Evolutionary conservation across 305 asterid species (phyloP).

Genomic region (Caryopteris hybrid): DNA sequence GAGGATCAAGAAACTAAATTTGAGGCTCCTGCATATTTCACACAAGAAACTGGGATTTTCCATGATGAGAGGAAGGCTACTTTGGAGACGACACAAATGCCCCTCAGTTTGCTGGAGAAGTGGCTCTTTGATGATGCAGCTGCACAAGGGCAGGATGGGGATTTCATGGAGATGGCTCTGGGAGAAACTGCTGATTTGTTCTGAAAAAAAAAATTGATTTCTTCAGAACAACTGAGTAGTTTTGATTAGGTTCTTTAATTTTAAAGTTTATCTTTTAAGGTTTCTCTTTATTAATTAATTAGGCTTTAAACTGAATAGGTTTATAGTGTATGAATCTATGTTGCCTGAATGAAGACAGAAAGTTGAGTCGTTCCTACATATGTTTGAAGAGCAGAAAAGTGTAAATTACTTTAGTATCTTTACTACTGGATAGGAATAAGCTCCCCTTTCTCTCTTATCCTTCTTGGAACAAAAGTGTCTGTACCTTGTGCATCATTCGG

Average conservation of each 20-base stretch:
- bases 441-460: neutral
- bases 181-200: constrained; percentile 61
- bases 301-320: no score
- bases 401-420: no score
- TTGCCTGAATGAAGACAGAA: no score
- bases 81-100: constrained; percentile 38
- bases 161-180: constrained; percentile 52
- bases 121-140: constrained; percentile 83
- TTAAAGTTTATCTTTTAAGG: no score
- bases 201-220: constrained; percentile 37
- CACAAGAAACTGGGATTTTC: constrained; percentile 15
- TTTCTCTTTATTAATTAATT: no score
- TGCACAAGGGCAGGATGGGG: constrained; percentile 53
- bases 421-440: constrained; percentile 23
- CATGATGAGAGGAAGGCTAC: no score
- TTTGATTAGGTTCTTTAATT: neutral
- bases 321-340: no score
- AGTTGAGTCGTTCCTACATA: no score
- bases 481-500: constrained; percentile 22
- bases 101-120: constrained; percentile 64
- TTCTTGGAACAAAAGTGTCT: constrained; percentile 1
- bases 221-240: constrained; percentile 55
- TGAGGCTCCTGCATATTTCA: constrained; percentile 11
- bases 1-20: constrained; percentile 25
- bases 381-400: no score